phyloP scores from a whole-genome alignment of 768 basidiomycete species.

The Trametes coccinea region DNA sequence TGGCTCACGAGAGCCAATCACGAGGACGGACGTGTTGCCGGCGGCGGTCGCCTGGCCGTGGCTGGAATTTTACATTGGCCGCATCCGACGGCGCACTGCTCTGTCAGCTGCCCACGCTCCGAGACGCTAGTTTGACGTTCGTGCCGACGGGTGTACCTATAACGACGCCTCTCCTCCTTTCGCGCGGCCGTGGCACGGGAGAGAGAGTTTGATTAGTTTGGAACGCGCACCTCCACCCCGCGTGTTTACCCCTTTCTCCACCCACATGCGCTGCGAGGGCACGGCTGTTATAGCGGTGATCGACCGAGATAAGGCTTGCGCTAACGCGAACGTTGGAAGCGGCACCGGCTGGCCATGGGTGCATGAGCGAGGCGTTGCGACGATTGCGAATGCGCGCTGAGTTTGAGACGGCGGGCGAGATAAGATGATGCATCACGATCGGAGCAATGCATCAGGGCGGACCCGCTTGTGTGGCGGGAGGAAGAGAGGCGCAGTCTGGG shows the following conservation, averaged over 20 bases:
- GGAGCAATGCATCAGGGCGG: constrained; percentile 4
- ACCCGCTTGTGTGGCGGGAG: not conserved
- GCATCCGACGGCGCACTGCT: not conserved
- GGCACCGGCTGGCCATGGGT: not conserved
- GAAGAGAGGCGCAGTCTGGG: not conserved
- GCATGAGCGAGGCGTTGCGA: too few relatives aligned
- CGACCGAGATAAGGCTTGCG: not conserved
- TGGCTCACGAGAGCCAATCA: constrained; percentile 2
- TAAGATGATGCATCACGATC: constrained; percentile 5
- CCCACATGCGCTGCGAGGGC: not conserved
- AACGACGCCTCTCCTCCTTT: not conserved
- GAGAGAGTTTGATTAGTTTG: not conserved
- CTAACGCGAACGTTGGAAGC: not conserved
- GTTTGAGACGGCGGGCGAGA: not conserved
- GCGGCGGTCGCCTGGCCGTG: constrained; percentile 1
- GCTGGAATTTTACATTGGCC: not conserved
- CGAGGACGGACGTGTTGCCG: not conserved
- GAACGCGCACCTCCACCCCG: not conserved
- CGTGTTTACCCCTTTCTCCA: not conserved
- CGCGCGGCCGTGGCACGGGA: too few relatives aligned
- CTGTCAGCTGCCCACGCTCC: not conserved
- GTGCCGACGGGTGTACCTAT: constrained; percentile 17
- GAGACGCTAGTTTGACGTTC: constrained; percentile 17
- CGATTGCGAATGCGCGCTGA: not conserved
- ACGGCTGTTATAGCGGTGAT: not conserved